Percentiles rank a stretch among this genome's conserved stretches.
Conservation (phyloP, 2,329 filamentous ascomycete species). For the Microsporum canis region DNA sequence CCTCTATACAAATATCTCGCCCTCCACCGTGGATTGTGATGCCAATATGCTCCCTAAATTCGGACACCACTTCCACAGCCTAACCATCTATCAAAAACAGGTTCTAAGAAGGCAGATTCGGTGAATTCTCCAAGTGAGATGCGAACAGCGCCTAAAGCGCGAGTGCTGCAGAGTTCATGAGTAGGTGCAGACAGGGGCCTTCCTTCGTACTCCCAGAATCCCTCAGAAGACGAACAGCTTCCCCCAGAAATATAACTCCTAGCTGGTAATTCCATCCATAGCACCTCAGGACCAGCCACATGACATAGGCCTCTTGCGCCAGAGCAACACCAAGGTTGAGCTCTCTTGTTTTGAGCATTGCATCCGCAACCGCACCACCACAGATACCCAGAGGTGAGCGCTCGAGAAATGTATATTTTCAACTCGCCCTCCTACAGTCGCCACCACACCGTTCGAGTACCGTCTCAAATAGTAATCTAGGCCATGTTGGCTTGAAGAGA, state of each 20-base stretch:
- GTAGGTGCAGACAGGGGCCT: neutral
- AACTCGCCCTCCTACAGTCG: neutral
- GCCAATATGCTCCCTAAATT: neutral
- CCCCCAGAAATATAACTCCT: neutral
- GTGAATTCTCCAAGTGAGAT: neutral
- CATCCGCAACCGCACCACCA: neutral
- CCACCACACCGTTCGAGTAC: neutral
- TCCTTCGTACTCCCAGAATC: neutral
- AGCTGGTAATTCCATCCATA: neutral
- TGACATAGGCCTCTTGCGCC: neutral
- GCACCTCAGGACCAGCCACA: neutral
- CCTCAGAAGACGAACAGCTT: neutral
- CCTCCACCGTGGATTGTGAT: neutral
- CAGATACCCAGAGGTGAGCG: neutral
- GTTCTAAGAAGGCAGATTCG: neutral
- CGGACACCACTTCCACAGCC: neutral
- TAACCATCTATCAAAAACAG: neutral
- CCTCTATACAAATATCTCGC: neutral
- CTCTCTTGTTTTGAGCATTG: neutral
- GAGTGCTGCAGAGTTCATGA: neutral
- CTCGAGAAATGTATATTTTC: neutral
- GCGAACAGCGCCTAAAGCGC: neutral
- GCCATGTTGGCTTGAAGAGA: neutral
- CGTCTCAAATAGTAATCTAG: neutral
- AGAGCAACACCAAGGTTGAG: neutral